Base-by-base conservation (phyloP, 768 basidiomycete species). In the Tricholoma bakamatsutake region DNA sequence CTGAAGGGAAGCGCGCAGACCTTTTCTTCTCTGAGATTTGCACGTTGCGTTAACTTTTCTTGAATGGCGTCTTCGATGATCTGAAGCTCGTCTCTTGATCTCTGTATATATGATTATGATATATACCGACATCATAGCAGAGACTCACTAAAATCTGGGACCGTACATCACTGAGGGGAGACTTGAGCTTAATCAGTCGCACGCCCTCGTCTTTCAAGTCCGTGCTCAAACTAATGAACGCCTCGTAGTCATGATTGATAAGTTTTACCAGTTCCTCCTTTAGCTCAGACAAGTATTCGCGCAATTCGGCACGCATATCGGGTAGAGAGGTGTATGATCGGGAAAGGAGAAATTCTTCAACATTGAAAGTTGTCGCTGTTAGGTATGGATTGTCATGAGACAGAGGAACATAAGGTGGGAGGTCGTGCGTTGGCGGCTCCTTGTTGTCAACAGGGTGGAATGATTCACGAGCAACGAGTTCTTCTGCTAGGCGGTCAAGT, bases 201-300 rank as follows among this genome's bases (percentile, higher is more conserved):
- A 77, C 75, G 2, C 90, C 88, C 71, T 98, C 95, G 43, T 88
- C 93, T 61, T 85, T 80, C 60, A 98, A 69, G 63, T 98, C 93
- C 3, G 95, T 94, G 60, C 95, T 95, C 30, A 99, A 77, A 62
- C 90, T 93, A 64, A 98, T 96, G 67, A 98, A 99, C 12, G 94
- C 94, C 68, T 94, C 94, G 65, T 98, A 99, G 72, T 98, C 97
- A 62, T 93, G 88, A 70, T 99, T 98, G 68, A 98, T 97, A 64
- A 98, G 83, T 64, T 85, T 85, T 30, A 98, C 93, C 34, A 99
- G 80, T 67, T 97, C 96, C 67, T 95, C 92, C 69, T 96, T 93
- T 59, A 99, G 73, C 9, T 79, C 74, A 0, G 83, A 81, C 57
- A 93, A 76, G 68, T 98, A 98, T 52, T 92, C 85, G 31, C 93